Base-by-base conservation (phyloP, 129 eudicot species). In the Ambrosia artemisiifolia region DNA sequence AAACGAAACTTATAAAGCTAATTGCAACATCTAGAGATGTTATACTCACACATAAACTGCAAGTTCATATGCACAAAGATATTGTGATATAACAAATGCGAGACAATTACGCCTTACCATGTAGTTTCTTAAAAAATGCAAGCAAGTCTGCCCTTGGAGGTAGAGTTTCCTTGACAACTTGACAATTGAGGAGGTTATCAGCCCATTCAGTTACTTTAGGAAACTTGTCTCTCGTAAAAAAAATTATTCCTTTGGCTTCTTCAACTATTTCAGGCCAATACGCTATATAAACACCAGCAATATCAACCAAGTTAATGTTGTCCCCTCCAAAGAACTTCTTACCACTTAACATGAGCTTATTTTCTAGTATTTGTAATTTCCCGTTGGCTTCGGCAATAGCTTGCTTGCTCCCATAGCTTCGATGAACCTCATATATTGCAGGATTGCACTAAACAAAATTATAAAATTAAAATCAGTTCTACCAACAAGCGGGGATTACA, bases 291-390 rank as follows among this genome's bases (percentile, higher is more conserved):
- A 4, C 42, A 34, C 30, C 78, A 8, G 51, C 60, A 49, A 81
- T 83, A 69, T 79, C 83, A 4, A 79, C 71, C 4, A 78, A 11
- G 10, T 75, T 75, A n/a, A 82, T 62, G 46, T 30, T 69, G 20
- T 73, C 82, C 35, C 82, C 82, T 70, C 82, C 82, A 64, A 80
- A 80, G 14, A 59, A 80, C 72, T 67, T 77, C 24, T 67, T 81
- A 16, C 46, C 70, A 0, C 33, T 18, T 5, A 47, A 44, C 0
- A 20, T 13, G 4, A 74, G 66, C 32, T 69, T 66, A 46, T 64
- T 54, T 69, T 71, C 73, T 8, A 65, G 62, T 20, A 63, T 32
- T 33, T 34, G 34, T 3, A 69, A 33, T 3, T 59, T 63, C 38
- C 48, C 75, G 18, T 7, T 12, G 14, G 83, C 79, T 79, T 79